Percentiles rank a stretch among this genome's conserved stretches.
These are phyloP conservation scores for Quercus gilva DNA, from an alignment of 306 rosid species.

Conservation along the genomic window DNA sequence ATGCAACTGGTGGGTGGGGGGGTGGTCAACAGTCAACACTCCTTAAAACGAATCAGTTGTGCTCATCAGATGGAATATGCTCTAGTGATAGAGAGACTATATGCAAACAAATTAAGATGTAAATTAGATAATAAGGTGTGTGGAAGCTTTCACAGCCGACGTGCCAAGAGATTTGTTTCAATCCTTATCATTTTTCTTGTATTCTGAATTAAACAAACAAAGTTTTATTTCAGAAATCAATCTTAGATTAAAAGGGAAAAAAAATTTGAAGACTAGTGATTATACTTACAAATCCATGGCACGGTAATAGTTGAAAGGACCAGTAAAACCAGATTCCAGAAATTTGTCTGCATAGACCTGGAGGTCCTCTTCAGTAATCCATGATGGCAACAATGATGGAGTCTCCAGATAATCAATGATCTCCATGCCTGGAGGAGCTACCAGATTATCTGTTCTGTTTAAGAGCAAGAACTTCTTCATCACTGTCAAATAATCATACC, in stretches of 20 bases:
- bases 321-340: slow-evolving; percentile 78
- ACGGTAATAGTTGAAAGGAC: slow-evolving; percentile 73
- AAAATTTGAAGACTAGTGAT: background rate
- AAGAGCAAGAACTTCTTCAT: slow-evolving; percentile 64
- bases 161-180: no score
- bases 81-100: no score
- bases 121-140: no score
- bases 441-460: slow-evolving; percentile 8
- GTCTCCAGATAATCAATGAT: slow-evolving; percentile 63
- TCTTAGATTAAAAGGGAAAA: background rate
- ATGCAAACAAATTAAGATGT: no score
- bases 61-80: no score
- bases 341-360: slow-evolving; percentile 63
- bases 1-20: background rate
- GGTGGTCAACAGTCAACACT: no score
- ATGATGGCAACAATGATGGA: slow-evolving; percentile 55
- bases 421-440: slow-evolving; percentile 68
- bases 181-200: no score
- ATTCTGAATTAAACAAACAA: background rate
- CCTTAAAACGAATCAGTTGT: no score
- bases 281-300: slow-evolving; percentile 67
- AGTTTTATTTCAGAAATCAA: background rate
- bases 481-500: slow-evolving; percentile 70
- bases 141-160: no score
- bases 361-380: slow-evolving; percentile 75